These are phyloP conservation scores for Acer saccharum DNA, from an alignment of 345 rosid genomes.

Conservation along the genomic window DNA sequence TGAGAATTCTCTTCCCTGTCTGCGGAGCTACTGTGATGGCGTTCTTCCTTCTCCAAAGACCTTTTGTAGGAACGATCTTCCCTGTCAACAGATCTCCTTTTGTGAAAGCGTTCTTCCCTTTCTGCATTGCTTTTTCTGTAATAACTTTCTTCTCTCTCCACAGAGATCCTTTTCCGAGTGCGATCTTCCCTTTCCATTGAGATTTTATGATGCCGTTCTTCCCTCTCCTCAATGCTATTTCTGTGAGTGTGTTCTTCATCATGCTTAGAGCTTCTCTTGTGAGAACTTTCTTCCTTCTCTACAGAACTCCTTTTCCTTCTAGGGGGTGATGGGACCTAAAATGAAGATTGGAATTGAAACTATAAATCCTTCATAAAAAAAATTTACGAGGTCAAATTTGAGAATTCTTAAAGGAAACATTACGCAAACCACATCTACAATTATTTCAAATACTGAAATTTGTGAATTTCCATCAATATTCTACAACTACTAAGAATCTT, in stretches of 20 bases:
- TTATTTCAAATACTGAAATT: neutral
- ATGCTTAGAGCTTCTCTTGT: conserved; percentile 31
- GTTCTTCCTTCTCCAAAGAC: conserved; percentile 23
- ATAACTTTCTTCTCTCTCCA: conserved; percentile 29
- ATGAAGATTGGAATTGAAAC: conserved; percentile 14
- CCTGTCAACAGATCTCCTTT: conserved; percentile 29
- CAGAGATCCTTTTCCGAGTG: neutral
- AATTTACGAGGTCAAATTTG: neutral
- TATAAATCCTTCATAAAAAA: neutral
- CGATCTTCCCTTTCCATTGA: conserved; percentile 31
- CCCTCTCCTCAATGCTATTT: conserved; percentile 33
- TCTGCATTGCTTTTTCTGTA: conserved; percentile 17
- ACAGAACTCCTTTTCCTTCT: conserved; percentile 51
- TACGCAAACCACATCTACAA: neutral
- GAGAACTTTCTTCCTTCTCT: conserved; percentile 37
- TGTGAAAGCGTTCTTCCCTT: conserved; percentile 23
- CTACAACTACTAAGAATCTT: neutral
- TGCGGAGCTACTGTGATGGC: conserved; percentile 9
- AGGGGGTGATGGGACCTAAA: conserved; percentile 88
- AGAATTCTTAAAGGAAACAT: neutral
- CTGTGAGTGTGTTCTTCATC: conserved; percentile 21
- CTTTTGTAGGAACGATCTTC: conserved; percentile 22
- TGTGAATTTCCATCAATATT: neutral
- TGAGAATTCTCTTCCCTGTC: conserved; percentile 30
- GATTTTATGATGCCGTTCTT: conserved; percentile 35